These are phyloP conservation scores for Boletus mariae DNA, from an alignment of 1,284 basidiomycete species.

Conservation along the genomic window DNA sequence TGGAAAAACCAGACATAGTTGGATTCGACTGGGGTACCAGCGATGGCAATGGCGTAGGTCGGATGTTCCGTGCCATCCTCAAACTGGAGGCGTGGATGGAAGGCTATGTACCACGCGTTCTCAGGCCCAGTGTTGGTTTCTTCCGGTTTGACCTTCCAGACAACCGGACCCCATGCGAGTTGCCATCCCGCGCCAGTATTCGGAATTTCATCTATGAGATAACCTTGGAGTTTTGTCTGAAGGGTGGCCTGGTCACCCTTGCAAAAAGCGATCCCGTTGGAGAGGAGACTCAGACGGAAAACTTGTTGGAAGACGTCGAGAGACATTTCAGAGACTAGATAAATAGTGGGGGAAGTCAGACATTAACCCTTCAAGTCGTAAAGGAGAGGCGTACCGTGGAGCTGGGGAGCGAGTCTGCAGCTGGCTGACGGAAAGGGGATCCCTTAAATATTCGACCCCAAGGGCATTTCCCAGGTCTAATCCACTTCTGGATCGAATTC, in stretches of 20 bases:
- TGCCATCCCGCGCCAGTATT: conserved; percentile 4
- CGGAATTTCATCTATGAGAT: neutral
- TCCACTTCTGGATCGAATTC: neutral
- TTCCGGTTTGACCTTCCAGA: conserved; percentile 16
- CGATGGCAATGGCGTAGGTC: conserved; percentile 14
- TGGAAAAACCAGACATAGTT: neutral
- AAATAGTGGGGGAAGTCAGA: neutral
- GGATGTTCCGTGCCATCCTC: conserved; percentile 13
- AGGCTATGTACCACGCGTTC: conserved; percentile 20
- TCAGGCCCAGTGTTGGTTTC: conserved; percentile 8
- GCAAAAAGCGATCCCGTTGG: neutral
- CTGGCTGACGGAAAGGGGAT: neutral
- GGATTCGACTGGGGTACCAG: conserved; percentile 8
- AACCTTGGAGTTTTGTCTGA: neutral
- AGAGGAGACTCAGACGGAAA: conserved; percentile 8
- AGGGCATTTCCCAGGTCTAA: neutral
- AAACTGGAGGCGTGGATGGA: conserved; percentile 9
- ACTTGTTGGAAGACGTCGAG: conserved; percentile 22
- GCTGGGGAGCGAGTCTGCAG: neutral
- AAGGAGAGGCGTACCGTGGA: neutral
- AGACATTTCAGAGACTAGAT: conserved; percentile 11
- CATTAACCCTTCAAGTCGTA: neutral
- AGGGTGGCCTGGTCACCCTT: conserved; percentile 2
- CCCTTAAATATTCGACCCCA: neutral
- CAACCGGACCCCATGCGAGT: conserved; percentile 17